Base-by-base conservation (phyloP, 371 early-diverging fungal genomes). In the Rhizopus arrhizus region DNA sequence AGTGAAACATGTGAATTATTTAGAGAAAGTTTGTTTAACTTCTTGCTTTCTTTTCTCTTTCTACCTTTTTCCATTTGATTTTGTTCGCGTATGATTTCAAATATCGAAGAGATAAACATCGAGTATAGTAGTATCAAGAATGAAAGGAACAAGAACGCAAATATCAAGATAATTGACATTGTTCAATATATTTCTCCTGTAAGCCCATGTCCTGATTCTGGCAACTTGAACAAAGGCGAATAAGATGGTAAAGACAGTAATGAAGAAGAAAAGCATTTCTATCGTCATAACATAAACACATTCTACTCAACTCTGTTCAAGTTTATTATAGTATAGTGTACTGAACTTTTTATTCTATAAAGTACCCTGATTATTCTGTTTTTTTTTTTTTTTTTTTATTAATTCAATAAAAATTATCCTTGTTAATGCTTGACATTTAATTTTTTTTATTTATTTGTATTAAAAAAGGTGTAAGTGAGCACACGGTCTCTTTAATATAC, bases 81-180 rank as follows among this genome's bases (percentile, higher is more conserved):
- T 50, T 50, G 50, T 41, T 58, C 47, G 38, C 45, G 3, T 11
- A 56, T 56, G 35, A 56, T 47, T 22, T 7, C 32, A 11, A 56
- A 47, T 22, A 56, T 56, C 46, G 36, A 59, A 43, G 29, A 7
- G 36, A 49, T 42, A 43, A 52, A 52, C 38, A 32, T 61, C 40
- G 54, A 61, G 49, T 61, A 61, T n/a, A 61, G 56, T 50, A 55
- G 42, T 51, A 42, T 62, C 12, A 62, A 56, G 43, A 62, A 62
- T 15, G 56, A 55, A 35, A 29, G 35, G n/a, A 62, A 49, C 38
- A 55, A 50, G 32, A 6, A 5, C 6, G 6, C 45, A 16, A 48
- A 56, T 22, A 34, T 40, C 38, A 36, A 50, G 8, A 47, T 32
- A 15, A 51, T 31, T 15, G 15, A 51, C 31, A 59, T 59, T 59